Evolutionary conservation across 2,329 filamentous ascomycete genomes (phyloP).

Genomic region (Metarhizium sp.): DNA sequence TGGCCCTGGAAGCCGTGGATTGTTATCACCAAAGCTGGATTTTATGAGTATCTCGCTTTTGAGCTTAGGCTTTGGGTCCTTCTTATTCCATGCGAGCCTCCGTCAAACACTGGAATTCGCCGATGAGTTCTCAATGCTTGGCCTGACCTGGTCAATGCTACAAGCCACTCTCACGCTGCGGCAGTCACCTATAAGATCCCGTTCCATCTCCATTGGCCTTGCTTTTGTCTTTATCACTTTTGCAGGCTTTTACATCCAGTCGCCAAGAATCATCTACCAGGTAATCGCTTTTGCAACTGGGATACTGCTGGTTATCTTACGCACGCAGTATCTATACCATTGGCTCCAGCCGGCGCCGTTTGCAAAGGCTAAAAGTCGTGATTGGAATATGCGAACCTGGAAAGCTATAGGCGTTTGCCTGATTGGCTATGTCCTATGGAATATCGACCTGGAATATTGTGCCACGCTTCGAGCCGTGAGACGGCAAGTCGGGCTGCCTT

Average conservation of each 20-base stretch:
- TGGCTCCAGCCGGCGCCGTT: not conserved
- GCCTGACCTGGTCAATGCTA: conserved; percentile 41
- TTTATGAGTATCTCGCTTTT: conserved; percentile 32
- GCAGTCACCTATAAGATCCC: conserved; percentile 22
- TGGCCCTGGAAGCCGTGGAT: conserved; percentile 18
- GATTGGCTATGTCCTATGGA: conserved; percentile 11
- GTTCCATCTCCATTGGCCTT: conserved; percentile 25
- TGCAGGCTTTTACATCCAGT: conserved; percentile 29
- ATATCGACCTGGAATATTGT: conserved; percentile 25
- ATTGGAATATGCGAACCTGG: not conserved
- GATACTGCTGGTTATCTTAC: conserved; percentile 33
- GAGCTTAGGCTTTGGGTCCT: conserved; percentile 31
- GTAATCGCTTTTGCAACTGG: conserved; percentile 38
- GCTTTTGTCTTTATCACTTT: conserved; percentile 13
- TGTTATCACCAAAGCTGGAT: conserved; percentile 24
- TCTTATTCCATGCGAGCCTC: conserved; percentile 35
- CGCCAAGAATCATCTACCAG: conserved; percentile 34
- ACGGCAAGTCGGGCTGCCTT: conserved; percentile 39
- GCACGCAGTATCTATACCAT: not conserved
- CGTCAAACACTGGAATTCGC: conserved; percentile 33
- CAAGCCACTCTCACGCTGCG: conserved; percentile 37
- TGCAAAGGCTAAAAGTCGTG: not conserved
- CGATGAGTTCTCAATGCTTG: conserved; percentile 51
- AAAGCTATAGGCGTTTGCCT: not conserved
- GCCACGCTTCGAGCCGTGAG: conserved; percentile 34